A percentile compares a stretch with the other conserved stretches of the same genome.
Conservation (phyloP, 345 rosid species). For the Dipteronia sinensis region DNA sequence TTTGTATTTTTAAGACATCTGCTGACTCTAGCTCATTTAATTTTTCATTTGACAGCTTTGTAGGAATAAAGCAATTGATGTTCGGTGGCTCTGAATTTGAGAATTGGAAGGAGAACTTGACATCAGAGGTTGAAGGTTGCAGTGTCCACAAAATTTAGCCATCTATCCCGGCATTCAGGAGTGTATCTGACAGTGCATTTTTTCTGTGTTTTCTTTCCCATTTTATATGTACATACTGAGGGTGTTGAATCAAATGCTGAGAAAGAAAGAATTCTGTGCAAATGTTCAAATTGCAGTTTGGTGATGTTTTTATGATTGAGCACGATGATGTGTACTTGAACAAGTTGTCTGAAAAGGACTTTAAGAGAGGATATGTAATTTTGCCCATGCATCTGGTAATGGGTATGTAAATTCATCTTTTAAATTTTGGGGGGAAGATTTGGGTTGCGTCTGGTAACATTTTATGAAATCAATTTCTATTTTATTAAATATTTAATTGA, state of each 20-base stretch:
- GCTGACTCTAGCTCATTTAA: background rate
- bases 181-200: background rate
- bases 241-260: background rate
- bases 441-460: no score
- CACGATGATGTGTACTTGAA: background rate
- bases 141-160: constrained; percentile 66
- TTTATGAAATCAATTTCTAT: no score
- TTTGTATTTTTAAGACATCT: background rate
- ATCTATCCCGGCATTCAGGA: background rate
- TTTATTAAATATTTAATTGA: no score
- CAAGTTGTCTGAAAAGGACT: background rate
- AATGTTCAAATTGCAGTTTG: background rate
- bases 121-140: constrained; percentile 71
- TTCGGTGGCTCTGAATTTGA: constrained; percentile 88
- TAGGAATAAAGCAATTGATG: constrained; percentile 80
- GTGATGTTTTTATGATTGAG: background rate
- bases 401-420: background rate
- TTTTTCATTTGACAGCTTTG: constrained; percentile 47
- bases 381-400: background rate
- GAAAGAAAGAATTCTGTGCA: background rate
- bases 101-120: constrained; percentile 77
- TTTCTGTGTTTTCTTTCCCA: background rate
- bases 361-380: background rate
- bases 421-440: no score
- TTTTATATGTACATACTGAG: background rate